A percentile compares a stretch with the other conserved stretches of the same genome.
These are phyloP conservation scores for Thalassiosira pacifica DNA, from an alignment of 352 stramenopile species.

Conservation along the genomic window DNA sequence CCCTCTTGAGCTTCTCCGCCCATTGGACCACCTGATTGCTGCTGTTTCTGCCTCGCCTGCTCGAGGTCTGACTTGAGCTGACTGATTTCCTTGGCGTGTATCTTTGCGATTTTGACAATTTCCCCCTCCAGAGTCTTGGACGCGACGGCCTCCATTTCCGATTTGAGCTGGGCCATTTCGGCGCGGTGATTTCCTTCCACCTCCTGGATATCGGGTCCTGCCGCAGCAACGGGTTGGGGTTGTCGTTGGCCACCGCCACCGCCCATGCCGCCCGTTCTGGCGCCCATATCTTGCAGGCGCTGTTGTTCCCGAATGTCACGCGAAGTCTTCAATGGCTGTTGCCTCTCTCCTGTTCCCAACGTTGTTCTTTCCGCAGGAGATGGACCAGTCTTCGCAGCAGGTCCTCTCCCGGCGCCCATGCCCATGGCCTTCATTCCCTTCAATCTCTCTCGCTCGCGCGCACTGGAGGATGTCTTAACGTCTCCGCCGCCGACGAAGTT, in stretches of 20 bases:
- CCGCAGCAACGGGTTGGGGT: background rate
- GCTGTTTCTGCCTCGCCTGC: background rate
- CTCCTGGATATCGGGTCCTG: constrained; percentile 29
- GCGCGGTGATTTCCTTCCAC: constrained; percentile 38
- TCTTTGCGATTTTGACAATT: constrained; percentile 56
- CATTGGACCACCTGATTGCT: constrained; percentile 15
- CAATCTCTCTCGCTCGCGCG: constrained; percentile 35
- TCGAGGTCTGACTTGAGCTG: constrained; percentile 49
- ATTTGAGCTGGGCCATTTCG: constrained; percentile 45
- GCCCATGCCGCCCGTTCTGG: background rate
- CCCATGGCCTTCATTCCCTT: constrained; percentile 34
- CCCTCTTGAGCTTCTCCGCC: constrained; percentile 32
- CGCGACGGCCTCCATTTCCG: constrained; percentile 35
- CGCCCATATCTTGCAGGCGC: too few relatives aligned
- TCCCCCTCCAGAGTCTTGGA: constrained; percentile 45
- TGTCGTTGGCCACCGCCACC: background rate
- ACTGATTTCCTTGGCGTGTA: constrained; percentile 56
- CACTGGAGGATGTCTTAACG: constrained; percentile 41
- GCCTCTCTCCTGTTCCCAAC: too few relatives aligned
- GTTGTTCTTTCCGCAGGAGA: too few relatives aligned
- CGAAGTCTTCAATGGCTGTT: too few relatives aligned
- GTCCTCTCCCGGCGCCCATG: background rate
- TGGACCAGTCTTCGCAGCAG: constrained; percentile 5
- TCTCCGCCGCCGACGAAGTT: too few relatives aligned
- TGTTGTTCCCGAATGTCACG: too few relatives aligned